These are phyloP conservation scores for Eucalyptus decipiens DNA, from an alignment of 345 rosid genomes.

Conservation along the genomic window DNA sequence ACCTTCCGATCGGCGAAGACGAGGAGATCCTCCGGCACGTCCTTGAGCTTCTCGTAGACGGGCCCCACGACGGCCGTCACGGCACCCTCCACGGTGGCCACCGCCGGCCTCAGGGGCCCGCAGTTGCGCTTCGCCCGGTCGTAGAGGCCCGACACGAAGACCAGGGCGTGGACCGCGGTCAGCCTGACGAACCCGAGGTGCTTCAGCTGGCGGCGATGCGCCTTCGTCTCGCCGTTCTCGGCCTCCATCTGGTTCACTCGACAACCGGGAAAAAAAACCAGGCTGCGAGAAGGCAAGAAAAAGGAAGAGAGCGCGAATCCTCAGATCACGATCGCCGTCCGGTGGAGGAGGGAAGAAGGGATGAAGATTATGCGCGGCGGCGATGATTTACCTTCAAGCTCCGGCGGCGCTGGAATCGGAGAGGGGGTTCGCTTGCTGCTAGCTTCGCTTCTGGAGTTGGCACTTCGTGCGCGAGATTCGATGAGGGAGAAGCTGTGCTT, in stretches of 20 bases:
- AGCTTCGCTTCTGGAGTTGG: not conserved
- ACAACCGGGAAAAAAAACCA: not conserved
- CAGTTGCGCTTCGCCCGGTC: conserved; percentile 66
- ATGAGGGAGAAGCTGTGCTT: not conserved
- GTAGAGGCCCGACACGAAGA: conserved; percentile 44
- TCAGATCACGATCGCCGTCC: not conserved
- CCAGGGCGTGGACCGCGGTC: conserved; percentile 42
- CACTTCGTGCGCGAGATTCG: not conserved
- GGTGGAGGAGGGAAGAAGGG: not conserved
- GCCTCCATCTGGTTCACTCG: conserved; percentile 20
- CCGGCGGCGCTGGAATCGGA: not conserved
- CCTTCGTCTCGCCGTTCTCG: conserved; percentile 16
- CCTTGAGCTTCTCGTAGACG: conserved; percentile 45
- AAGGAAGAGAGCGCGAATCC: not conserved
- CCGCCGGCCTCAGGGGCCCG: conserved; percentile 65
- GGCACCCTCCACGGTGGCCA: conserved; percentile 54
- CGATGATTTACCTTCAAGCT: not conserved
- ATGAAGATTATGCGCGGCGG: not conserved
- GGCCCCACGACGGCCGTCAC: conserved; percentile 59
- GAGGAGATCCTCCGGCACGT: conserved; percentile 62
- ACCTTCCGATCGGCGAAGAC: conserved; percentile 73
- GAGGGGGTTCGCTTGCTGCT: not conserved
- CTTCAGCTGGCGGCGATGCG: conserved; percentile 20
- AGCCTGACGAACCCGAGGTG: conserved; percentile 59
- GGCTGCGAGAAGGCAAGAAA: not conserved